Evolutionary conservation across 352 stramenopile species (phyloP).

Genomic region (Phytophthora europaea): DNA sequence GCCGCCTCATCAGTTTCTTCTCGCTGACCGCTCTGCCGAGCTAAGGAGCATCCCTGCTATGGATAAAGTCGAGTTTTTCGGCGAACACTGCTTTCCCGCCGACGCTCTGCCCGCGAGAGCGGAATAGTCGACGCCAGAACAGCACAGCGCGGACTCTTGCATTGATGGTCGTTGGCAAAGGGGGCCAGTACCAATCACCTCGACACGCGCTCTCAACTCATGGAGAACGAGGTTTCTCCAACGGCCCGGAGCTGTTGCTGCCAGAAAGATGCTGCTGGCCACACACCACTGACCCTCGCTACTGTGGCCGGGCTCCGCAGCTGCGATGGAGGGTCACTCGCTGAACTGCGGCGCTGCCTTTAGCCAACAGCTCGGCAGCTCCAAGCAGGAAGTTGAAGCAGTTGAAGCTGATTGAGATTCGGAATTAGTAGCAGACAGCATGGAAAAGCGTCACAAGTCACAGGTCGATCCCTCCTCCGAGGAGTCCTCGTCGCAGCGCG

Average conservation of each 20-base stretch:
- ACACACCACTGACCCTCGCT: not conserved
- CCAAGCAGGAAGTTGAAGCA: not conserved
- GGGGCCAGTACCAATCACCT: not conserved
- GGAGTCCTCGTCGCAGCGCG: slow-evolving; percentile 7
- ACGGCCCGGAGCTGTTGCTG: not conserved
- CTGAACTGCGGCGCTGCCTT: not conserved
- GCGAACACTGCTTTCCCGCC: not conserved
- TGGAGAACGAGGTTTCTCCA: not conserved
- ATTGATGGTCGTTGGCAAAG: not conserved
- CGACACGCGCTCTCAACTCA: too few relatives aligned
- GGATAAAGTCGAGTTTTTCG: too few relatives aligned
- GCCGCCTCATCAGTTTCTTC: not conserved
- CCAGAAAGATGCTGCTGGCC: too few relatives aligned
- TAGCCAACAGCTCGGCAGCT: not conserved
- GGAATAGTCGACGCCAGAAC: not conserved
- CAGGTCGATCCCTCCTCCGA: slow-evolving; percentile 7
- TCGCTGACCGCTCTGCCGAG: not conserved
- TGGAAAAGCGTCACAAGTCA: slow-evolving; percentile 24
- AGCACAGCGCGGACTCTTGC: not conserved
- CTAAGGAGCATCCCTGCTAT: too few relatives aligned
- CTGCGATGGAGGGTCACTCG: not conserved
- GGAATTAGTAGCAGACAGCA: slow-evolving; percentile 25
- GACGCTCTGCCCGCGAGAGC: not conserved
- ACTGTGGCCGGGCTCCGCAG: not conserved
- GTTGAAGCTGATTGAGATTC: not conserved